Base-by-base conservation (phyloP, 208 protist species). In the Endotrypanum monterogeii region DNA sequence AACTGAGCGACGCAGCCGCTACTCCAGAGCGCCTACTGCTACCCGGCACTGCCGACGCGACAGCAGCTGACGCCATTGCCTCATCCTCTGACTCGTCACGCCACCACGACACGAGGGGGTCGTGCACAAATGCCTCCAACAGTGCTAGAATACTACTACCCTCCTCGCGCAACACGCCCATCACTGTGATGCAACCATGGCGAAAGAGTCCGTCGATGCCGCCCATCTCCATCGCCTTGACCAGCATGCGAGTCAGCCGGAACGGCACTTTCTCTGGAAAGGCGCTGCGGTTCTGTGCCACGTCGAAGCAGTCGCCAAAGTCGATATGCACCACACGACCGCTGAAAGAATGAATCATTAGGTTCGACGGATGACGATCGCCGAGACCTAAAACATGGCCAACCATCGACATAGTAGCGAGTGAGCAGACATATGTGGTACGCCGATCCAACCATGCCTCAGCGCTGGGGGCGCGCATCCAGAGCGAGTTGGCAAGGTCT, bases 271-370 rank as follows among this genome's bases (percentile, higher is more conserved):
- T 98, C 84, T 99, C 99, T 3, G 99, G 99, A 72, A 97, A 99
- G 44, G 99, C 98, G 35, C 98, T 96, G 63, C 99, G 84, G 20
- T 95, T 87, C 90, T 99, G 98, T 4, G 99, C 99, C 14, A 99
- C 98, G 79, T 99, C 99, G 84, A 99, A 99, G 84, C 99, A 99
- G 84, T 99, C 99, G 79, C 99, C 99, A 90, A 99, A 99, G 93
- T 99, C 99, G 84, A 99, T 99, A 91, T 99, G 99, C 60, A 99
- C 89, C 28, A 99, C 94, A 67, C 99, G 98, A 61, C 99, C 99
- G 60, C 98, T 99, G 74, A 96, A 90, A 35, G 98, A 90, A 83
- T 99, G 95, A 18, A 99, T 91, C 99, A 99, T 99, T 16, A 99
- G 86, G 87, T 99, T 99, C 48, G 92, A 98, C 25, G 99, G 99